These are phyloP conservation scores for Sorghum bicolor DNA, from an alignment of 176 grass and related monocot species.

Conservation along the genomic window Sorghum_bicolor_NCBIv3 NC_012875.2:42454001-42454500, in stretches of 20 bases:
- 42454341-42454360: slow-evolving; percentile 92
- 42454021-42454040: neutral
- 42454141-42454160: slow-evolving; percentile 93
- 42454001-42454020: neutral
- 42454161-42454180: slow-evolving; percentile 36
- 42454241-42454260: slow-evolving; percentile 27
- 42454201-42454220: neutral
- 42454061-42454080: slow-evolving; percentile 72
- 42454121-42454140: slow-evolving; percentile 98
- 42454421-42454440: neutral
- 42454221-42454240: slow-evolving; percentile 23
- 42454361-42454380: slow-evolving; percentile 47
- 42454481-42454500: too few species aligned
- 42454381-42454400: neutral
- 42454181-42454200: slow-evolving; percentile 12
- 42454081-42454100: slow-evolving; percentile 99
- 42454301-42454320: slow-evolving; percentile 97
- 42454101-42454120: slow-evolving; percentile 92
- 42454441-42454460: too few species aligned
- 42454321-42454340: slow-evolving; percentile 93
- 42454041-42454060: slow-evolving; percentile 20
- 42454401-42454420: neutral
- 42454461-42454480: too few species aligned
- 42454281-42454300: slow-evolving; percentile 99
- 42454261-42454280: slow-evolving; percentile 85